Conservation (phyloP, 2,329 filamentous ascomycete genomes). For the Acarospora socialis region DNA sequence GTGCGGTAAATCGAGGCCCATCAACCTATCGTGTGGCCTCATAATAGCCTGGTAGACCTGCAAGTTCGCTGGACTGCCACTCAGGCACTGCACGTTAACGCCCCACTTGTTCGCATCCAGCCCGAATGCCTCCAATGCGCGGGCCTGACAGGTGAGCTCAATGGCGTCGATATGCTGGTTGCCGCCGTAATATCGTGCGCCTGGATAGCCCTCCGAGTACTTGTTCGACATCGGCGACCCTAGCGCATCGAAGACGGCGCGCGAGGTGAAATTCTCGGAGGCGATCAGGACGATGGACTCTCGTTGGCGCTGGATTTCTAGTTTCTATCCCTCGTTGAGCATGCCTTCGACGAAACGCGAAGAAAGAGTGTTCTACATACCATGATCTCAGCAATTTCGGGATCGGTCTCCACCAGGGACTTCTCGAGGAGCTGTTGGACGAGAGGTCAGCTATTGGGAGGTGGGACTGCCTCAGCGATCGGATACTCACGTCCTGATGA, state of each 20-base stretch:
- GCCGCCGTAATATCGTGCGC: conserved; percentile 95
- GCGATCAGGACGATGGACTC: conserved; percentile 98
- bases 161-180: conserved; percentile 98
- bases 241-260: conserved; percentile 93
- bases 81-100: conserved; percentile 93
- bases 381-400: conserved; percentile 95
- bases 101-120: conserved; percentile 84
- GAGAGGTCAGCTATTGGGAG: conserved; percentile 21
- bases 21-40: conserved; percentile 83
- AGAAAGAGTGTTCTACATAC: conserved; percentile 35
- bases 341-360: too few species aligned
- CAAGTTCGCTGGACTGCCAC: conserved; percentile 87
- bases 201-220: conserved; percentile 97
- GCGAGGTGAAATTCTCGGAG: conserved; percentile 98
- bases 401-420: conserved; percentile 78
- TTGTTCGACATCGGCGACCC: conserved; percentile 96
- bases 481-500: conserved; percentile 46
- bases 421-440: conserved; percentile 75
- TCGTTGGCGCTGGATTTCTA: conserved; percentile 90
- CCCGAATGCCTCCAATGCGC: conserved; percentile 83
- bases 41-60: conserved; percentile 96
- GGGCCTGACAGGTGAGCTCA: conserved; percentile 85
- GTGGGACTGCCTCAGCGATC: conserved; percentile 8
- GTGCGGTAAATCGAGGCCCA: conserved; percentile 91
- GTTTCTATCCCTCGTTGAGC: too few species aligned